Conservation (phyloP, 331 rosid species). For the Pyracantha coccinea region DNA sequence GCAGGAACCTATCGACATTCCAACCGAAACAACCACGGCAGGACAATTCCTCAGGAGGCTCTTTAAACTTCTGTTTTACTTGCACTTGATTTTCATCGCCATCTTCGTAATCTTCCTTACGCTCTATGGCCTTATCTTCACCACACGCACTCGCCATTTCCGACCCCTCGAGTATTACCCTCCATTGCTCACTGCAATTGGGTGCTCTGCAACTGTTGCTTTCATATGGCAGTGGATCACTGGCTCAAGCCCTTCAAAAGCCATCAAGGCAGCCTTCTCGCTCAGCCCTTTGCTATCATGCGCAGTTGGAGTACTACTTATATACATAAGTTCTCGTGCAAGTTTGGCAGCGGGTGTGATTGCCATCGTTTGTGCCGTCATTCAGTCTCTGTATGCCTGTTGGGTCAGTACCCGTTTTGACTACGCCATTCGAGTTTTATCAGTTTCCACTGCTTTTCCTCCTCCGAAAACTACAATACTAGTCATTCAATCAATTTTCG, state of each 20-base stretch:
- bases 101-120: constrained; percentile 30
- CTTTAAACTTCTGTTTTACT: constrained; percentile 32
- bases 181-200: constrained; percentile 44
- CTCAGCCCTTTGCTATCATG: constrained; percentile 45
- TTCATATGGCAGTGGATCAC: constrained; percentile 51
- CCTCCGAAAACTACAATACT: constrained; percentile 29
- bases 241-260: constrained; percentile 32
- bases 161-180: constrained; percentile 50
- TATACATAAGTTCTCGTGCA: constrained; percentile 27
- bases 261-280: constrained; percentile 50
- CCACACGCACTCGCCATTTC: constrained; percentile 39
- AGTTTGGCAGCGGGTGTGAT: constrained; percentile 34
- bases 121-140: constrained; percentile 29
- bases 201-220: constrained; percentile 41
- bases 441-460: constrained; percentile 32
- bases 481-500: constrained; percentile 16
- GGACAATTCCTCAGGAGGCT: constrained; percentile 18
- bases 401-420: constrained; percentile 48
- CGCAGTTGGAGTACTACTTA: constrained; percentile 31
- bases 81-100: constrained; percentile 35
- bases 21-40: constrained; percentile 14
- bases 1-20: constrained; percentile 5
- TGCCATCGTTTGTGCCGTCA: constrained; percentile 32
- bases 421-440: constrained; percentile 33
- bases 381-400: constrained; percentile 48